Percentiles rank a stretch among this genome's conserved stretches.
Evolutionary conservation across 2,329 filamentous ascomycete species (phyloP).

Genomic region (Aureobasidium sp.): DNA sequence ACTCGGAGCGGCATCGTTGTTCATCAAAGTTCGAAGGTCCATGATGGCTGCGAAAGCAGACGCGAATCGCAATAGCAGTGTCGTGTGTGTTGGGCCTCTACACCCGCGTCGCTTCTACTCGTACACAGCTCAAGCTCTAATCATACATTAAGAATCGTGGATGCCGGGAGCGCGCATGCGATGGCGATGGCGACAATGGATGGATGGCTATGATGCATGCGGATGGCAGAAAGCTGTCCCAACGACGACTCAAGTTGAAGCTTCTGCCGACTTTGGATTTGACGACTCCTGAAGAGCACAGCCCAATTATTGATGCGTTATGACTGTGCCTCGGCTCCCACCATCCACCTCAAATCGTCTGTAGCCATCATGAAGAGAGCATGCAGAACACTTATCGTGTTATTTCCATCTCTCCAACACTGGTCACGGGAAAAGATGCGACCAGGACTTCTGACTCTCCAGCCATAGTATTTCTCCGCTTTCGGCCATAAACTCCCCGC

Average conservation of each 20-base stretch:
- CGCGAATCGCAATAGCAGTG: neutral
- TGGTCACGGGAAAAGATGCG: too few species aligned
- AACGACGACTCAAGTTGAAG: neutral
- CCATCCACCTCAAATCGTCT: too few species aligned
- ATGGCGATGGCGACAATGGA: neutral
- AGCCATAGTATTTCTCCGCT: too few species aligned
- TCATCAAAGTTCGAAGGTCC: conserved; percentile 27
- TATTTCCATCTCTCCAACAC: too few species aligned
- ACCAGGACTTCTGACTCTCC: too few species aligned
- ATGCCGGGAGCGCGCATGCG: neutral
- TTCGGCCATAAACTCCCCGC: too few species aligned
- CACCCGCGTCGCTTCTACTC: neutral
- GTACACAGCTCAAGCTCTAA: neutral
- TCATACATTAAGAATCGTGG: neutral
- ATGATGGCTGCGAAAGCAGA: conserved; percentile 20
- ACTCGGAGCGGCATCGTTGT: conserved; percentile 26
- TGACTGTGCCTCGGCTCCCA: too few species aligned
- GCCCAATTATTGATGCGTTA: conserved; percentile 4
- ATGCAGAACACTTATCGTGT: too few species aligned
- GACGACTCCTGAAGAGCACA: neutral
- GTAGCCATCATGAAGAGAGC: too few species aligned
- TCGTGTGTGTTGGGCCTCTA: neutral
- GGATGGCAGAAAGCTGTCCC: conserved; percentile 3
- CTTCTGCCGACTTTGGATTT: neutral
- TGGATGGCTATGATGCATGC: neutral